Evolutionary conservation across 192 early-diverging fungal genomes (phyloP), one percentile per base, ranked within the genome.

Genomic region (Glomus cerebriforme): DNA sequence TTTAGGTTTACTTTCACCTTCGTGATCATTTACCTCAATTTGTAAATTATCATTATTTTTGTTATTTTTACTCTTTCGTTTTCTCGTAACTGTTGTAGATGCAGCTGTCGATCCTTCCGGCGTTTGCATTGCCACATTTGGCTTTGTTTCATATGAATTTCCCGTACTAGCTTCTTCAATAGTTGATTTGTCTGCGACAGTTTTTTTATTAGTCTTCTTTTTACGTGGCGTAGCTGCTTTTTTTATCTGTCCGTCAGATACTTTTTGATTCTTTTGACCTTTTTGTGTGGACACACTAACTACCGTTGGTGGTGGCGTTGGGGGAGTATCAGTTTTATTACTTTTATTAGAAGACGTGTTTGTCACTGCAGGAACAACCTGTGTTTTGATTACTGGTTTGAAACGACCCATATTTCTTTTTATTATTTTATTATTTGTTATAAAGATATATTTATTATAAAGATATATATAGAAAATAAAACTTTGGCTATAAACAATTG

Each of bases 251-350:
- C 10, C 71, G 31, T 73, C 71, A 17, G 27, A 31, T n/a, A 73
- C 27, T 58, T 59, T 73, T 73, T 73, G 71, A 54, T 45, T 54
- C 47, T 73, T 73, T 73, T 58, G 37, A 54, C 26, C 13, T 31
- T 73, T 73, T 54, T 73, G 71, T 2, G 71, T 73, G 8, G 71
- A 24, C 7, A 31, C 71, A 17, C 27, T 73, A 27, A 49, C 26
- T 19, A 26, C 26, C 8, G 24, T 54, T 73, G 71, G 45, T 17
- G 26, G 13, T 29, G 29, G 63, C 24, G 63, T 65, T 1, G 12
- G 24, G 32, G 27, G 27, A 4, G 63, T 5, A 13, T 15, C 10
- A 15, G 10, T 64, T 64, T 27, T 31, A 31, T 17, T 9, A 31
- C 31, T n/a, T 2, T 2, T 29, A 31, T 31, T 32, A 31, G 63